Conservation (phyloP, 192 early-diverging fungal species). For the Oehlia diaphana region DNA sequence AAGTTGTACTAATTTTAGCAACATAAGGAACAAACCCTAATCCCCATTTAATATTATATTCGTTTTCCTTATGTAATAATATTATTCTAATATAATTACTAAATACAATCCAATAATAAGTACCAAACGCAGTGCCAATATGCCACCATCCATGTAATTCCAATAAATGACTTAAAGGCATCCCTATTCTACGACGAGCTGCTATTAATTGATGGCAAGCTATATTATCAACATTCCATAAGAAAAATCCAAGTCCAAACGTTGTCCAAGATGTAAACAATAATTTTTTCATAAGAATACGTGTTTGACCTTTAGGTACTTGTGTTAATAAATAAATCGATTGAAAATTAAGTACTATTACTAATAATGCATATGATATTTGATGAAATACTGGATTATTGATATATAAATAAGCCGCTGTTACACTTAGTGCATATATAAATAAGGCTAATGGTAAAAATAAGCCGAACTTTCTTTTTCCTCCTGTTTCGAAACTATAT, state of each 20-base stretch:
- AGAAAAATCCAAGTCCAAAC: conserved; percentile 55
- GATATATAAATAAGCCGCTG: conserved; percentile 61
- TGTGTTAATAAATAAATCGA: conserved; percentile 44
- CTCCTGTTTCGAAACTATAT: conserved; percentile 47
- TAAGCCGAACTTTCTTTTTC: conserved; percentile 41
- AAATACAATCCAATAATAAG: conserved; percentile 55
- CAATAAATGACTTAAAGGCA: conserved; percentile 50
- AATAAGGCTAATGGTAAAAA: conserved; percentile 50
- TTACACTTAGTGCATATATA: conserved; percentile 54
- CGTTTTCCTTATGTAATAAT: conserved; percentile 44
- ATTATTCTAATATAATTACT: conserved; percentile 57
- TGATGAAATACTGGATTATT: conserved; percentile 75
- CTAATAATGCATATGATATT: conserved; percentile 57
- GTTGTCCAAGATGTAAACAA: conserved; percentile 38
- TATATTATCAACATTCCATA: conserved; percentile 85
- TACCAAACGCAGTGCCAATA: conserved; percentile 58
- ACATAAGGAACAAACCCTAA: conserved; percentile 47
- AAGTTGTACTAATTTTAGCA: conserved; percentile 4
- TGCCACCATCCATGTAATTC: conserved; percentile 73
- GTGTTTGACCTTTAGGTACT: conserved; percentile 29
- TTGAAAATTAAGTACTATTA: conserved; percentile 49
- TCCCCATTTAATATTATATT: conserved; percentile 34
- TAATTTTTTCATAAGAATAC: conserved; percentile 36
- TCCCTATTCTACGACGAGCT: conserved; percentile 47
- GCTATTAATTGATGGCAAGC: conserved; percentile 60